A percentile compares a stretch with the other conserved stretches of the same genome.
These are phyloP conservation scores for Septoria petroselini DNA, from an alignment of 2,329 filamentous ascomycete species.

Conservation along the genomic window DNA sequence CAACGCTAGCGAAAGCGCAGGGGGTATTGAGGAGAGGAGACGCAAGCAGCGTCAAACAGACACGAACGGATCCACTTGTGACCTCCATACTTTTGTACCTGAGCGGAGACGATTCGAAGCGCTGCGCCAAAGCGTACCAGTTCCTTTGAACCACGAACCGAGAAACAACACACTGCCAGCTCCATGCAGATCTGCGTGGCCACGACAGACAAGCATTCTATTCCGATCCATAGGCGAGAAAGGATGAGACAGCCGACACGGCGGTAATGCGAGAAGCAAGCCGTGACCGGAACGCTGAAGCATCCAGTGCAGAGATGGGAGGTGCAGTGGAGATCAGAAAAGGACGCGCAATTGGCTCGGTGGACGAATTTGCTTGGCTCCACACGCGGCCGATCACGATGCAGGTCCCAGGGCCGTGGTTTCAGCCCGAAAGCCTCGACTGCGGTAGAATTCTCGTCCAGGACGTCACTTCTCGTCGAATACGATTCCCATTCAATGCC, in stretches of 20 bases:
- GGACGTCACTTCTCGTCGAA: not conserved
- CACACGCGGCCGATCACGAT: not conserved
- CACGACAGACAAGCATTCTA: too few species aligned
- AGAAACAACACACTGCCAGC: not conserved
- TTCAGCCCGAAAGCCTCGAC: not conserved
- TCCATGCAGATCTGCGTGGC: not conserved
- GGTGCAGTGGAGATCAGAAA: not conserved
- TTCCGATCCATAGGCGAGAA: too few species aligned
- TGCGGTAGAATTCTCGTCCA: not conserved
- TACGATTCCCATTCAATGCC: too few species aligned
- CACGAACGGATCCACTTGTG: not conserved
- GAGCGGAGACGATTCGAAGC: not conserved
- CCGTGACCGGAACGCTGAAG: too few species aligned
- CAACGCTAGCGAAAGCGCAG: conserved; percentile 6
- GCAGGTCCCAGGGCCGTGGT: not conserved
- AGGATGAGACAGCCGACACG: too few species aligned
- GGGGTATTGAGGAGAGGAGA: not conserved
- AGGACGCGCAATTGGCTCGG: not conserved
- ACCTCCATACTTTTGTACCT: not conserved
- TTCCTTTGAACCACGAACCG: not conserved
- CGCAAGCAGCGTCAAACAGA: not conserved
- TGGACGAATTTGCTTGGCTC: not conserved
- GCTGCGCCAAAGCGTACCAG: not conserved
- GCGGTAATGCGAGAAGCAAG: too few species aligned
- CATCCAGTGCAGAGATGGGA: not conserved